Evolutionary conservation across 345 rosid genomes (phyloP), one percentile per base, ranked within the genome.

Genomic region (Syzygium oleosum): DNA sequence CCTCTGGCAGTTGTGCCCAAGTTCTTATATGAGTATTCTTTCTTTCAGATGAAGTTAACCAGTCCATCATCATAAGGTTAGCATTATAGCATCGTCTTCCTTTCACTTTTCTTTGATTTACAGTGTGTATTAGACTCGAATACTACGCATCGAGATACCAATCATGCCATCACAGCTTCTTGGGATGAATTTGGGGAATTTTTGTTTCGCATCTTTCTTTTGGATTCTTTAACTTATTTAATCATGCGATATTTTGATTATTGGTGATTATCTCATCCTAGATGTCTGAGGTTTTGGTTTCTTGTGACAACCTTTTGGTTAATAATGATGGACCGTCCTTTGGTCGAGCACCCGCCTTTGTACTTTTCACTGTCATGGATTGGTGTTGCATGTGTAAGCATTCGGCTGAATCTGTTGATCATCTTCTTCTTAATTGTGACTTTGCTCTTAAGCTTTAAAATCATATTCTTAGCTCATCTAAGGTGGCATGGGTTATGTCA

Each of bases 61-160:
- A 96, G 93, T 96, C 99, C 77, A 96, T 98, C 91, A 98, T 98
- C 87, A 98, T 98, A 94, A 98, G 99, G 99, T 97, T 89, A 91
- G 98, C 92, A 25, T 52, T 21, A 10, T 73, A 73, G 49, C 80
- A 19, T 34, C 12, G 22, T 9, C 46, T 73, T 34, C 49, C 73
- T 73, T 73, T 73, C 25, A 9, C 80, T 73, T 34, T 73, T 68
- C 13, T 73, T 73, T 38, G 49, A 73, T 73, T 73, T 34, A 34
- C 80, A 34, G 46, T 68, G 7, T 34, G 34, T 73, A 73, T 19
- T 31, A 73, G 46, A 73, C 49, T 73, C 3, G 25, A 73, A 16
- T 34, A 34, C 80, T 73, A 19, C 13, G 11, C 49, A 73, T 73
- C 0, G 3, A 19, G 49, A 73, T 17, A 73, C 49, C 80, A 34